Base-by-base conservation (phyloP, 108 stramenopile species). In the Nannochloropsis oceanica region DNA sequence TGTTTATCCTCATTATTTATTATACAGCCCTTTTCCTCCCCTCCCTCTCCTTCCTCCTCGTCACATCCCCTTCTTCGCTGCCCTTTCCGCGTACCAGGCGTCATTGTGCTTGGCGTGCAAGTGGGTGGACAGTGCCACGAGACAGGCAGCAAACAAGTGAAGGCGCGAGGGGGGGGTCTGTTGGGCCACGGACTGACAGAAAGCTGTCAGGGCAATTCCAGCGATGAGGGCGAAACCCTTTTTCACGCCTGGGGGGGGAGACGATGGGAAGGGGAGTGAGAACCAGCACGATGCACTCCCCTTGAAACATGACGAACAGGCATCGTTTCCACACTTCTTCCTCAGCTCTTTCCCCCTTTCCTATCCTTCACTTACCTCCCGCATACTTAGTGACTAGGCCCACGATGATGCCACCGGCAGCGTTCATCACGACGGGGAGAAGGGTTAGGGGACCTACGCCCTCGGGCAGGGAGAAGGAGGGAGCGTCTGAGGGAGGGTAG, bases 301-400 rank as follows among this genome's bases (percentile, higher is more conserved):
- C 2, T 1, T 5, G 34, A 34, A 5, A 34, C 34, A 34, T 34
- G 34, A 34, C 34, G 34, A 34, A 34, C 34, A 34, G 34, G 5
- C 34, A 34, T 34, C 34, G 1, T 34, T 3, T 5, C 34, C 34
- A 3, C 34, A 1, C 5, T 34, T 34, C 34, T 5, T 34, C 34
- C 34, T 5, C 34, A n/a, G n/a, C n/a, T 5, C 34, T 34, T 34
- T 5, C 34, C 5, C 5, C 5, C 34, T 34, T 34, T 5, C 34
- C 34, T 34, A 34, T 3, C n/a, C 59, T 7, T n/a, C 59, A n/a
- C 59, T 73, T 9, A 73, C 93, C 92, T n/a, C 96, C 96, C 8
- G 94, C 95, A 86, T 95, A 92, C 86, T 96, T 95, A 22, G 95
- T 95, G 22, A 97, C 97, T 83, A 96, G 88, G 34, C 97, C 97